These are phyloP conservation scores for Rhypophila decipiens DNA, from an alignment of 495 filamentous ascomycete species.

Conservation along the genomic window DNA sequence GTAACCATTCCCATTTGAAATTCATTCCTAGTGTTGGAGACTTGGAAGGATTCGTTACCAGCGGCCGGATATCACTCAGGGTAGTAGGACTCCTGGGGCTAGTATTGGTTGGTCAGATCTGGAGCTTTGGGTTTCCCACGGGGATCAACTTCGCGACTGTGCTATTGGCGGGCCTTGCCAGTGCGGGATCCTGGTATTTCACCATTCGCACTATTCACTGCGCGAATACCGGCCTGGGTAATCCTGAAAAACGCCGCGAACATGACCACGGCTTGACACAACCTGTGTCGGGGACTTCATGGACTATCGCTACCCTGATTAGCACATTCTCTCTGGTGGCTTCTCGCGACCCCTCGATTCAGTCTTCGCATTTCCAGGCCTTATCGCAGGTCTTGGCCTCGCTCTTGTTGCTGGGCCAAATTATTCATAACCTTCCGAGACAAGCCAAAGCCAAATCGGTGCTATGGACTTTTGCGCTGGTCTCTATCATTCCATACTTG, in stretches of 20 bases:
- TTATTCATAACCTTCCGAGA: slow-evolving; percentile 18
- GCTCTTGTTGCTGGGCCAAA: slow-evolving; percentile 13
- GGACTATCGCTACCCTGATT: slow-evolving; percentile 16
- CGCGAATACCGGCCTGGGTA: no score
- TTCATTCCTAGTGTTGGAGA: no score
- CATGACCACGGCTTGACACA: no score
- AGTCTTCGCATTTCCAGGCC: slow-evolving; percentile 13
- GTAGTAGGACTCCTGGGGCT: no score
- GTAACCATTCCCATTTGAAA: no score
- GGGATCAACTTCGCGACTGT: neutral
- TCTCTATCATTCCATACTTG: slow-evolving; percentile 16
- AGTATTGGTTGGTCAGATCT: no score
- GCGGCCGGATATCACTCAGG: no score
- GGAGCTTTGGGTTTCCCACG: neutral
- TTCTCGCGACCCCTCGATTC: slow-evolving; percentile 15
- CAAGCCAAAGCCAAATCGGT: slow-evolving; percentile 2
- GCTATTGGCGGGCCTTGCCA: slow-evolving; percentile 9
- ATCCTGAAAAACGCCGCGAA: no score
- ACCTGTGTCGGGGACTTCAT: no score
- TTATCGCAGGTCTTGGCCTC: slow-evolving; percentile 10
- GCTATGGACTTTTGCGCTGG: slow-evolving; percentile 13
- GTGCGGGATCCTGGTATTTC: slow-evolving; percentile 25
- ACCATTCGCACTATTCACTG: slow-evolving; percentile 18
- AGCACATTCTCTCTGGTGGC: slow-evolving; percentile 20
- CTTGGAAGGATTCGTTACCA: no score